Conservation (phyloP, 2,329 filamentous ascomycete species). For the Didymella pinodella region DNA sequence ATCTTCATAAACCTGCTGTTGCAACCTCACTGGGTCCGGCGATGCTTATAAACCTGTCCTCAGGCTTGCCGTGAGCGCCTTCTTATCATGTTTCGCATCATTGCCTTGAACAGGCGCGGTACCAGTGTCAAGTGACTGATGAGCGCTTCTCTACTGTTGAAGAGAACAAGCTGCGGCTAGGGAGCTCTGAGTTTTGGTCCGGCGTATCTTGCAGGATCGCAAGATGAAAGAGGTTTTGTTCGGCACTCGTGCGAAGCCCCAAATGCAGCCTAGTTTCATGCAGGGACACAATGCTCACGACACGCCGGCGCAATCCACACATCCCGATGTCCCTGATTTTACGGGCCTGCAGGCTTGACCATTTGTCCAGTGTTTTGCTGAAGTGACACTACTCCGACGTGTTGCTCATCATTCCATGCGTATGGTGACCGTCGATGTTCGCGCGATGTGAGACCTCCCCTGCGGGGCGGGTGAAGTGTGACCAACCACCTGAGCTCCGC, state of each 20-base stretch:
- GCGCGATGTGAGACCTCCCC: constrained; percentile 35
- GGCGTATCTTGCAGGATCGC: not conserved
- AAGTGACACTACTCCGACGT: too few relatives aligned
- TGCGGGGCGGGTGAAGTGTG: constrained; percentile 38
- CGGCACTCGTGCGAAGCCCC: constrained; percentile 9
- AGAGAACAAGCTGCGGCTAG: not conserved
- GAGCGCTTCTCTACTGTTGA: not conserved
- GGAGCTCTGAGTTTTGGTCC: not conserved
- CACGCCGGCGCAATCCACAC: not conserved
- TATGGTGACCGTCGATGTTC: constrained; percentile 1
- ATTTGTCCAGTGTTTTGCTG: not conserved
- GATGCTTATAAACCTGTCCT: not conserved
- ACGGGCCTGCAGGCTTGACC: not conserved
- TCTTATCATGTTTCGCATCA: constrained; percentile 5
- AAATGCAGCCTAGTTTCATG: constrained; percentile 4
- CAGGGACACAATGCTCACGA: not conserved
- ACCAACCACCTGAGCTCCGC: constrained; percentile 32
- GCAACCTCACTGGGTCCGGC: not conserved
- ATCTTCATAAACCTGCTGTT: not conserved
- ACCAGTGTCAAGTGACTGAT: not conserved
- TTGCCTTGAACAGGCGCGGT: constrained; percentile 5
- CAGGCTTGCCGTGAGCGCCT: constrained; percentile 4
- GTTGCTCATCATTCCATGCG: not conserved
- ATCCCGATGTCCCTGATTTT: not conserved
- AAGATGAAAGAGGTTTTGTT: not conserved